A percentile compares a stretch with the other conserved stretches of the same genome.
Conservation (phyloP, 768 basidiomycete genomes). For the Mycena rebaudengoi region DNA sequence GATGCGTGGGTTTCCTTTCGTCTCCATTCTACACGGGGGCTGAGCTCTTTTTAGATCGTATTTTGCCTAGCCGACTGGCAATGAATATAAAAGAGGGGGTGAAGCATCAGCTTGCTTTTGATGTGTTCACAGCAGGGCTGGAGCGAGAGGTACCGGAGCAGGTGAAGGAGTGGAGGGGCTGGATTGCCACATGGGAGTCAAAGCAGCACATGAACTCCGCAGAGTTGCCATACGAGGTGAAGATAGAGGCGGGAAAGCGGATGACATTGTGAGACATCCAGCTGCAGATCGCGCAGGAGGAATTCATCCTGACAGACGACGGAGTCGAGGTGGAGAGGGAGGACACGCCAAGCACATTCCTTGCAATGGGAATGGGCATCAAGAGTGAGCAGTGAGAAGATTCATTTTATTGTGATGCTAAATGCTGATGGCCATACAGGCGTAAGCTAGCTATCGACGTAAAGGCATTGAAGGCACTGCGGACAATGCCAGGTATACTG, state of each 20-base stretch:
- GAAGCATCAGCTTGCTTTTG: constrained; percentile 6
- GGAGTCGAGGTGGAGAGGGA: constrained; percentile 8
- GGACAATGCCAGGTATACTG: too few relatives aligned
- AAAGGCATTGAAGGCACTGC: not conserved
- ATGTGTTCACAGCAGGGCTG: not conserved
- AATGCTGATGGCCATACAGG: too few relatives aligned
- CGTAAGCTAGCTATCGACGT: not conserved
- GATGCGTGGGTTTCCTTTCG: not conserved
- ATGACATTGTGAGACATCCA: constrained; percentile 2
- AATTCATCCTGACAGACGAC: not conserved
- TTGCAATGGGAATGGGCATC: not conserved
- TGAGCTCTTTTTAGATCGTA: not conserved
- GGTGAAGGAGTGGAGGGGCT: constrained; percentile 1
- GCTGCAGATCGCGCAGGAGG: constrained; percentile 2
- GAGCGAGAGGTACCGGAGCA: not conserved
- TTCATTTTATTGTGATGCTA: too few relatives aligned
- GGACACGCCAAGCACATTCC: not conserved
- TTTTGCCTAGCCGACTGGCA: constrained; percentile 1
- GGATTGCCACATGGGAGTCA: constrained; percentile 11
- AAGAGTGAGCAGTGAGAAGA: not conserved
- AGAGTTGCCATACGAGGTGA: not conserved
- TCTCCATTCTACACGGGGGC: not conserved
- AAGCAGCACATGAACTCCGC: not conserved
- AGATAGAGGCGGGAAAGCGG: too few relatives aligned
- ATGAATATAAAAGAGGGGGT: not conserved